These are phyloP conservation scores for Scedosporium boydii DNA, from an alignment of 2,329 filamentous ascomycete genomes.

Conservation along the genomic window DNA sequence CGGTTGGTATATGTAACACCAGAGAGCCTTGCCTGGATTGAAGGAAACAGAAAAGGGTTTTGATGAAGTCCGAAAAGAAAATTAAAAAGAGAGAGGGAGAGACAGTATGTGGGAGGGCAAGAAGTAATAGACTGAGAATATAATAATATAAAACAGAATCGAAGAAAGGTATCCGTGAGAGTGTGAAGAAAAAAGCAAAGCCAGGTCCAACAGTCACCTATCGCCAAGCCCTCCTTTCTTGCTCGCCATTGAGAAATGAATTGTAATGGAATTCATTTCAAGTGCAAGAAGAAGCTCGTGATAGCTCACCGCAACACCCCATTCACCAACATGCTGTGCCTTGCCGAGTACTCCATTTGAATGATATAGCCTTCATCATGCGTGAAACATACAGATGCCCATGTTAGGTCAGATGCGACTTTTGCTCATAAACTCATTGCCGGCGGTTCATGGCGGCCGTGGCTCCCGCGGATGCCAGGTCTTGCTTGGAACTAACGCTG, in stretches of 20 bases:
- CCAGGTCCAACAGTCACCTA: not conserved
- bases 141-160: not conserved
- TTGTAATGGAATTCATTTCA: not conserved
- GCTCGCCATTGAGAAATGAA: not conserved
- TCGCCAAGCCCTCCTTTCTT: not conserved
- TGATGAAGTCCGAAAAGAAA: not conserved
- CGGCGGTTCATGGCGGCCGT: constrained; percentile 30
- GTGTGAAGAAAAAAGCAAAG: not conserved
- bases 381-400: not conserved
- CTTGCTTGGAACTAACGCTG: constrained; percentile 47
- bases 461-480: constrained; percentile 49
- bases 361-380: not conserved
- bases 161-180: not conserved
- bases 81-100: constrained; percentile 4
- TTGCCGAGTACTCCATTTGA: not conserved
- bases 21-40: not conserved
- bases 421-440: constrained; percentile 4
- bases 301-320: not conserved
- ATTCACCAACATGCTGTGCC: not conserved
- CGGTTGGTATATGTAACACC: not conserved
- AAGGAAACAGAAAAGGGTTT: not conserved
- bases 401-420: not conserved
- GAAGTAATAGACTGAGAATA: constrained; percentile 2
- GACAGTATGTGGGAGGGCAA: constrained; percentile 8
- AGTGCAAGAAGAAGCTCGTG: not conserved